Evolutionary conservation across 1,284 basidiomycete species (phyloP).

Genomic region (Amanita bisporigera): DNA sequence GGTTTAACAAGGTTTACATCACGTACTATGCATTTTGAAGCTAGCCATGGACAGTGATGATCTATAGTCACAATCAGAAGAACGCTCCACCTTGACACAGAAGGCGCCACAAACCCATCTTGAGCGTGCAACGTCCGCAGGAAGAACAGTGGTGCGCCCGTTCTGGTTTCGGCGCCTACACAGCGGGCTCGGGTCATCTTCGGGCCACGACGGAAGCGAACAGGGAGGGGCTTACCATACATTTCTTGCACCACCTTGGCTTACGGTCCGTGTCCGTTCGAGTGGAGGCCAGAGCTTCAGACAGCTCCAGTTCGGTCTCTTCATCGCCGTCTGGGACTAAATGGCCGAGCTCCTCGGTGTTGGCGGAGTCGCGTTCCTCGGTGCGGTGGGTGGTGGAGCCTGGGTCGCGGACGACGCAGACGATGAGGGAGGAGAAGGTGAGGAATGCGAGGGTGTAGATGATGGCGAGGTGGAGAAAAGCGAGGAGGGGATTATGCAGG

Average conservation of each 20-base stretch:
- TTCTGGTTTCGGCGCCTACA: constrained; percentile 76
- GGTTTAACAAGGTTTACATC: background rate
- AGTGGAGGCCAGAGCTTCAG: constrained; percentile 56
- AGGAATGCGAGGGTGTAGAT: constrained; percentile 70
- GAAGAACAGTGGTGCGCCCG: constrained; percentile 82
- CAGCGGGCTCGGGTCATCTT: constrained; percentile 8
- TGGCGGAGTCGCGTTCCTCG: background rate
- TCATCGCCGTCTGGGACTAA: background rate
- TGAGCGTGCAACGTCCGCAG: constrained; percentile 82
- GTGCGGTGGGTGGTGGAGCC: constrained; percentile 55
- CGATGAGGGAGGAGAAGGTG: constrained; percentile 70
- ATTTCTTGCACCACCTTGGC: constrained; percentile 77
- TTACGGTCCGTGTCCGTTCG: constrained; percentile 42
- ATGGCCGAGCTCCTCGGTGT: background rate
- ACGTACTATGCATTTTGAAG: constrained; percentile 75
- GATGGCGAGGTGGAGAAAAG: constrained; percentile 57
- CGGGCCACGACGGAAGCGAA: background rate
- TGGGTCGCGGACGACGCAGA: constrained; percentile 74
- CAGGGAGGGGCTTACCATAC: constrained; percentile 49
- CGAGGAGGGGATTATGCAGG: constrained; percentile 52
- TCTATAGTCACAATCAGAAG: constrained; percentile 52
- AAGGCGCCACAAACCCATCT: constrained; percentile 69
- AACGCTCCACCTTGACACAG: constrained; percentile 11
- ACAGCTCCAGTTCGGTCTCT: constrained; percentile 51
- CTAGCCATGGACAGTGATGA: constrained; percentile 91